phyloP scores from a whole-genome alignment of 768 basidiomycete species.

The Kwoniella botswanensis region DNA sequence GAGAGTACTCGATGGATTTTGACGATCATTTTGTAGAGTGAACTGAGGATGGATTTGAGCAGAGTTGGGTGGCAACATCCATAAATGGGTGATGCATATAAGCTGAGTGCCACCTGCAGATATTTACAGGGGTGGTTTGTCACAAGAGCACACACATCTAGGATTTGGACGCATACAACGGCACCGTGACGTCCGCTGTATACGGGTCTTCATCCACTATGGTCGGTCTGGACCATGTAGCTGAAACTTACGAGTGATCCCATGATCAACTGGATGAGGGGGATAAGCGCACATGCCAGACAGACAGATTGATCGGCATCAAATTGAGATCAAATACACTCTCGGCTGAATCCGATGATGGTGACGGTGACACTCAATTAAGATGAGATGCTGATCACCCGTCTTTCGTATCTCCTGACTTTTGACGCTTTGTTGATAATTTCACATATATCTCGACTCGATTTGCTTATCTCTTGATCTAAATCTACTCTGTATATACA shows the following conservation, averaged over 20 bases:
- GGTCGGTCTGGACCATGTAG: too few species aligned
- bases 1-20: too few species aligned
- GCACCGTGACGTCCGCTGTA: too few species aligned
- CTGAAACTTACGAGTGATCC: background rate
- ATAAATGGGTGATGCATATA: background rate
- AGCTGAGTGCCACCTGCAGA: background rate
- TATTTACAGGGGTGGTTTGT: too few species aligned
- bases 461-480: background rate
- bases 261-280: background rate
- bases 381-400: background rate
- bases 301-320: background rate
- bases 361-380: background rate
- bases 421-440: background rate
- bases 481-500: background rate
- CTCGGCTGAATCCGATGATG: background rate
- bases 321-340: background rate
- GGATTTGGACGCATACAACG: too few species aligned
- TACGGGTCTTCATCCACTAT: too few species aligned
- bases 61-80: slow-evolving; percentile 18
- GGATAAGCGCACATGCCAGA: background rate
- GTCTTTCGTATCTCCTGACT: background rate
- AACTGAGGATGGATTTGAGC: slow-evolving; percentile 8
- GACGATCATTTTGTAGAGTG: background rate
- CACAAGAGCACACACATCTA: too few species aligned
- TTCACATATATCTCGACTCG: background rate